phyloP scores from a whole-genome alignment of 495 filamentous ascomycete genomes.

The Friedmanniomyces endolithicus region DNA sequence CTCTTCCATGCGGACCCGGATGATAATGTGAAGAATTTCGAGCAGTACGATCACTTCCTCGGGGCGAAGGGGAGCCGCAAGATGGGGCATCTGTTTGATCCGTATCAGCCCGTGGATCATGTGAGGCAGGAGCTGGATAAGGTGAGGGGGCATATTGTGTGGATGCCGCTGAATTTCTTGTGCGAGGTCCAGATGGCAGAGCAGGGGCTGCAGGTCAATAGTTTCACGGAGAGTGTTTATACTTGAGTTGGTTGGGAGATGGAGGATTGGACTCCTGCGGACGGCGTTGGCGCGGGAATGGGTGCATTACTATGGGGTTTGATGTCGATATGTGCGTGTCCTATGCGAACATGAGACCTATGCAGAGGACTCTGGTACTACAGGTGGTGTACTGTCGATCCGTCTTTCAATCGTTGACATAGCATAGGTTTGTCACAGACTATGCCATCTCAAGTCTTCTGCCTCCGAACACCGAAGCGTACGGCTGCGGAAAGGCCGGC shows the following conservation, averaged over 20 bases:
- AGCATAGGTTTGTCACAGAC: too few relatives aligned
- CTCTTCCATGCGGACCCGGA: conserved; percentile 92
- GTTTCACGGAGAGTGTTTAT: conserved; percentile 57
- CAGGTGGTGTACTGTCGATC: too few relatives aligned
- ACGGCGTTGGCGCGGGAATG: too few relatives aligned
- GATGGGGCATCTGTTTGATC: conserved; percentile 73
- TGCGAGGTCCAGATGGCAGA: conserved; percentile 82
- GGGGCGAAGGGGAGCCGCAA: conserved; percentile 40
- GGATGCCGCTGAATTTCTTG: conserved; percentile 87
- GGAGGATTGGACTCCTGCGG: not conserved
- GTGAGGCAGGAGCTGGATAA: conserved; percentile 62
- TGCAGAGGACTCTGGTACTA: too few relatives aligned
- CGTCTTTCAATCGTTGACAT: too few relatives aligned
- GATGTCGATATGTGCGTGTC: too few relatives aligned
- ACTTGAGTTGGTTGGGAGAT: conserved; percentile 25
- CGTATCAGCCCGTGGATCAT: conserved; percentile 53
- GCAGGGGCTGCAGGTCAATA: conserved; percentile 63
- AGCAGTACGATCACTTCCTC: conserved; percentile 65
- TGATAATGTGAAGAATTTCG: conserved; percentile 73
- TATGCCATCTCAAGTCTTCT: too few relatives aligned
- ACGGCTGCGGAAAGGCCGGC: too few relatives aligned
- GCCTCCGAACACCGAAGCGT: too few relatives aligned
- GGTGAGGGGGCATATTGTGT: conserved; percentile 83
- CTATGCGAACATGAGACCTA: too few relatives aligned
- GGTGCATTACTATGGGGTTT: too few relatives aligned